Conservation (phyloP, 176 grass and related monocot genomes). For the Musa acuminata region DNA sequence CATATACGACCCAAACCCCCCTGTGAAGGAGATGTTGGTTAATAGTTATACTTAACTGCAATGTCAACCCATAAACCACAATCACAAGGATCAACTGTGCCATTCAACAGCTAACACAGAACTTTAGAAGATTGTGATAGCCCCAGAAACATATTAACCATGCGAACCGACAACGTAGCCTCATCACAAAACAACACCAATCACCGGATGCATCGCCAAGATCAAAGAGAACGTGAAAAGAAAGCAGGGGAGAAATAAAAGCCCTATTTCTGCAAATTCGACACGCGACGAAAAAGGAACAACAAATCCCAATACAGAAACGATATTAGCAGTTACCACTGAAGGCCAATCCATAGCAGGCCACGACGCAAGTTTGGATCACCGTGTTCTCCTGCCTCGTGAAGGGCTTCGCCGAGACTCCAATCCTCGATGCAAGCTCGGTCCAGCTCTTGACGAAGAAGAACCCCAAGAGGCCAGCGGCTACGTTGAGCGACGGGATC, state of each 20-base stretch:
- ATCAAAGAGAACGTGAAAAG: background rate
- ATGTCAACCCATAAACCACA: background rate
- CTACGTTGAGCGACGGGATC: slow-evolving; percentile 69
- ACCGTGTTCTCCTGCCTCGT: slow-evolving; percentile 97
- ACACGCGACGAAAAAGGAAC: background rate
- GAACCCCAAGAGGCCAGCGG: slow-evolving; percentile 59
- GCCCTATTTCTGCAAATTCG: background rate
- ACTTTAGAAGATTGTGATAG: background rate
- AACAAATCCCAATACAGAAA: background rate
- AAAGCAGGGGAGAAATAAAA: background rate
- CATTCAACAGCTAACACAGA: background rate
- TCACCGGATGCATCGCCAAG: background rate
- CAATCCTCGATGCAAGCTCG: slow-evolving; percentile 20
- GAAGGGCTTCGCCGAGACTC: slow-evolving; percentile 49
- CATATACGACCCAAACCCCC: slow-evolving; percentile 81
- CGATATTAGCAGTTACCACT: slow-evolving; percentile 37
- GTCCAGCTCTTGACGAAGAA: slow-evolving; percentile 60
- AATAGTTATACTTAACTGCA: background rate
- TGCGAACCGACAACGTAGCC: background rate
- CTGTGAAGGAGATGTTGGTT: slow-evolving; percentile 22
- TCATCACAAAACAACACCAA: background rate
- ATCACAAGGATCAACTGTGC: background rate
- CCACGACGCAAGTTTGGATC: slow-evolving; percentile 82
- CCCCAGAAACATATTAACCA: background rate
- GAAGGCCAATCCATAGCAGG: slow-evolving; percentile 66